A percentile compares a stretch with the other conserved stretches of the same genome.
Conservation (phyloP, 2,329 filamentous ascomycete genomes). For the Diaporthe destruens region DNA sequence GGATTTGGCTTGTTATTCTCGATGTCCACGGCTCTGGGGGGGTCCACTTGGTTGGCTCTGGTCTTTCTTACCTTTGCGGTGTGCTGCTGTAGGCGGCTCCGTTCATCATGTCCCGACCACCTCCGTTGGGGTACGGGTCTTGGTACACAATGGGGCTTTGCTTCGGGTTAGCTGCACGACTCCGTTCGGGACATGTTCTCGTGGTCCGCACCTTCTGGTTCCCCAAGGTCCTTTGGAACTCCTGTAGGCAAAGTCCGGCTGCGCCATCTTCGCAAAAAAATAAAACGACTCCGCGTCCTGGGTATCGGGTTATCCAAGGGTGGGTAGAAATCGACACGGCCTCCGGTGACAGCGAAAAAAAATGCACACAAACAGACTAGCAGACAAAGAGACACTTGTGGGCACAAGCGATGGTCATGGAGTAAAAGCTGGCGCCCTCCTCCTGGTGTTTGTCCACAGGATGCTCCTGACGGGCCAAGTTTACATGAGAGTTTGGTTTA, state of each 20-base stretch:
- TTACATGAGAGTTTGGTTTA: slow-evolving; percentile 38
- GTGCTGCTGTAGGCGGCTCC: slow-evolving; percentile 50
- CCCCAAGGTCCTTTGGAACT: slow-evolving; percentile 49
- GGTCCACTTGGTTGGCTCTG: slow-evolving; percentile 39
- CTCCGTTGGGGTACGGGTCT: slow-evolving; percentile 50
- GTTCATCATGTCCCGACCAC: slow-evolving; percentile 52
- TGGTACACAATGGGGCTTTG: slow-evolving; percentile 51
- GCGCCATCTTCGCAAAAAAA: slow-evolving; percentile 57
- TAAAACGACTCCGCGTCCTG: slow-evolving; percentile 23
- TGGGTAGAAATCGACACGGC: slow-evolving; percentile 45
- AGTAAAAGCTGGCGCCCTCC: slow-evolving; percentile 20
- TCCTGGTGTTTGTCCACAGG: slow-evolving; percentile 33
- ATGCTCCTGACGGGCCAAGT: slow-evolving; percentile 38
- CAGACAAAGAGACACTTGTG: slow-evolving; percentile 38
- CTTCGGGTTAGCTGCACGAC: slow-evolving; percentile 38
- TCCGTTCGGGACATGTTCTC: slow-evolving; percentile 37
- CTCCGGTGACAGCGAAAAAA: slow-evolving; percentile 38
- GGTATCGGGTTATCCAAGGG: slow-evolving; percentile 48
- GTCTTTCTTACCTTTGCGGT: slow-evolving; percentile 56
- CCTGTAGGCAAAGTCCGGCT: slow-evolving; percentile 63
- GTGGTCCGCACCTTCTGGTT: slow-evolving; percentile 59
- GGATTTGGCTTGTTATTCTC: slow-evolving; percentile 41
- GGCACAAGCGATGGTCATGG: slow-evolving; percentile 29
- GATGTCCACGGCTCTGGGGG: slow-evolving; percentile 44
- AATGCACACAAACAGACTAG: slow-evolving; percentile 27